phyloP scores from a whole-genome alignment of 306 rosid genomes.

The Datisca glomerata region DNA sequence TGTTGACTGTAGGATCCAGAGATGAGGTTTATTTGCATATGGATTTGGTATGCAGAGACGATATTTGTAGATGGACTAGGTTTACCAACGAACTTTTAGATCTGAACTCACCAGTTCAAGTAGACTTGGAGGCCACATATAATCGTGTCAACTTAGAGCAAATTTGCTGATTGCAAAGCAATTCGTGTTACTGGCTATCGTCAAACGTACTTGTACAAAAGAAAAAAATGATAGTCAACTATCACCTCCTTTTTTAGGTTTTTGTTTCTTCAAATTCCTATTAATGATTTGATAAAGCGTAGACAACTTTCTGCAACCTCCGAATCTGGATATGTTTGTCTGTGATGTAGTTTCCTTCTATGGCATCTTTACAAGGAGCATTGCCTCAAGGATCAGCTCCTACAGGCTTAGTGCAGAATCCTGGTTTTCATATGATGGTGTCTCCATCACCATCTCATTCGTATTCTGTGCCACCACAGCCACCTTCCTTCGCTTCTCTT shows the following conservation, averaged over 20 bases:
- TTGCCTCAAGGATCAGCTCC: conserved; percentile 16
- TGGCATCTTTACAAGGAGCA: conserved; percentile 26
- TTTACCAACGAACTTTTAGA: too few relatives aligned
- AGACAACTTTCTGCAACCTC: too few relatives aligned
- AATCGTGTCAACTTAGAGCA: too few relatives aligned
- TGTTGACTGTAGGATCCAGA: too few relatives aligned
- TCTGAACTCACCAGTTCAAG: too few relatives aligned
- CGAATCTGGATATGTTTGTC: conserved; percentile 15
- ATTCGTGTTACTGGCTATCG: too few relatives aligned
- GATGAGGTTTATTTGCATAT: too few relatives aligned
- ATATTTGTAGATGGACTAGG: too few relatives aligned
- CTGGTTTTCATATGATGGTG: conserved; percentile 20
- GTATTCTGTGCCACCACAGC: conserved; percentile 16
- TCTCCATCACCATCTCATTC: conserved; percentile 27
- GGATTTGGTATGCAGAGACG: too few relatives aligned
- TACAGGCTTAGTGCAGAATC: conserved; percentile 21
- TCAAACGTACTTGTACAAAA: neutral
- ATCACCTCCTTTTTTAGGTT: neutral
- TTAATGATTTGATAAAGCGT: neutral
- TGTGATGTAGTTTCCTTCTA: conserved; percentile 30
- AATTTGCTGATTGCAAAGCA: too few relatives aligned
- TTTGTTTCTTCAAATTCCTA: conserved; percentile 2
- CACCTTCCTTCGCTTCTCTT: conserved; percentile 16
- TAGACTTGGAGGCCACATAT: too few relatives aligned
- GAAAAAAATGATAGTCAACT: neutral